phyloP scores from a whole-genome alignment of 2,329 filamentous ascomycete species.

The Aureobasidium subglaciale region DNA sequence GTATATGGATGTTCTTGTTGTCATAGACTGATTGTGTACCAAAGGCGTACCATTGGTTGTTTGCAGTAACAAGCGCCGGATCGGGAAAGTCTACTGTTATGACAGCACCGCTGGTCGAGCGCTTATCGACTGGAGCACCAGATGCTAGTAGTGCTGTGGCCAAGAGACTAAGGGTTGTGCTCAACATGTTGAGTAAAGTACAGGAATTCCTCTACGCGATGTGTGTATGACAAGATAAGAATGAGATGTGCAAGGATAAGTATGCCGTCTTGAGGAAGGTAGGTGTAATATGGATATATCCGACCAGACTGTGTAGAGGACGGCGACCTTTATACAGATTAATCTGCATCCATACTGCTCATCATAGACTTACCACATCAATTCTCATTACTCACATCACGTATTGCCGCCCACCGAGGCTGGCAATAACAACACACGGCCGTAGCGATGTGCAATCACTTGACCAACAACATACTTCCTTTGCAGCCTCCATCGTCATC shows the following conservation, averaged over 20 bases:
- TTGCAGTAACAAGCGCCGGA: constrained; percentile 27
- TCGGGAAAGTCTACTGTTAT: constrained; percentile 23
- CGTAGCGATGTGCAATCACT: constrained; percentile 10
- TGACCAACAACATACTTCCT: constrained; percentile 9
- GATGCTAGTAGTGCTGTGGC: constrained; percentile 9
- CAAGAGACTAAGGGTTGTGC: constrained; percentile 7
- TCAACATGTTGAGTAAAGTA: neutral
- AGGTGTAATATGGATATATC: neutral
- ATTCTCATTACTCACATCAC: neutral
- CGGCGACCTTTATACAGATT: neutral
- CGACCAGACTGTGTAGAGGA: neutral
- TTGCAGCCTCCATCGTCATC: constrained; percentile 12
- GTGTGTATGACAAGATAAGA: neutral
- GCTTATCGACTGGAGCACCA: constrained; percentile 4
- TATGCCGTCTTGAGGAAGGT: neutral
- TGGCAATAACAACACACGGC: constrained; percentile 11
- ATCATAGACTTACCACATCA: constrained; percentile 6
- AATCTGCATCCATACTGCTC: neutral
- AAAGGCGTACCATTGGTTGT: constrained; percentile 34
- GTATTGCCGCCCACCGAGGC: neutral
- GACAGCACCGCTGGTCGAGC: constrained; percentile 10
- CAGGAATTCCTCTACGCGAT: neutral
- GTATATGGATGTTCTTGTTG: constrained; percentile 25
- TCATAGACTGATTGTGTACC: constrained; percentile 24
- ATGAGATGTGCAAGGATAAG: neutral